Evolutionary conservation across 2,329 filamentous ascomycete species (phyloP), one percentile per base, ranked within the genome.

Genomic region (Hysterium pulicare): DNA sequence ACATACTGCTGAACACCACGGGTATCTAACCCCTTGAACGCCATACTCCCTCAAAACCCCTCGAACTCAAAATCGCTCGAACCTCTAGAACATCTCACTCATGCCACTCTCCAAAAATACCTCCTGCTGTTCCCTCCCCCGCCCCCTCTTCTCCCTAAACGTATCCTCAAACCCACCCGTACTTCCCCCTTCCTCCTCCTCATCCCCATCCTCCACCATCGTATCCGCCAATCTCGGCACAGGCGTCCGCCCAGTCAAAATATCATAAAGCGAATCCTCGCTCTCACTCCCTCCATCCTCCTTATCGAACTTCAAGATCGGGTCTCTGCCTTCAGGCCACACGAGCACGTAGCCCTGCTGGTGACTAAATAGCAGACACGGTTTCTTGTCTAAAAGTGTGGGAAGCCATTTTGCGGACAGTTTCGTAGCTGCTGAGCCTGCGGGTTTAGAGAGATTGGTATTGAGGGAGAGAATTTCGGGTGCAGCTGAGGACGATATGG

Each of bases 181-280:
- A 38, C 46, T 61, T 26, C 48, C 57, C 2, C 59, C 60, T 20
- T 61, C 56, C 16, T 36, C 47, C 4, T 53, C 57, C n/a, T 59
- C 46, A 9, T 42, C 45, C n/a, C n/a, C n/a, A n/a, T n/a, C n/a
- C 23, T 43, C 39, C 5, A 20, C 47, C 8, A 41, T 41, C 19
- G 42, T 46, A 9, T 56, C 48, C 16, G 48, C 43, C 17, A 59
- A 31, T 10, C 54, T 58, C 10, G 67, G 69, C 30, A 70, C 51
- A 1, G 69, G 67, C 34, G 66, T 74, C n/a, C 68, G 54, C 0
- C 73, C 73, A 1, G 71, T 72, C 10, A 76, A 53, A 5, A 75
- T 69, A 19, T 75, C 71, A 38, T 70, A 71, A 19, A 76, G 48
- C 32, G 70, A 73, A 47, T 76, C 73, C 21, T 75, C 71, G 40